These are phyloP conservation scores for Chaetoceros tenuissimus DNA, from an alignment of 108 stramenopile species.

Conservation along the genomic window DNA sequence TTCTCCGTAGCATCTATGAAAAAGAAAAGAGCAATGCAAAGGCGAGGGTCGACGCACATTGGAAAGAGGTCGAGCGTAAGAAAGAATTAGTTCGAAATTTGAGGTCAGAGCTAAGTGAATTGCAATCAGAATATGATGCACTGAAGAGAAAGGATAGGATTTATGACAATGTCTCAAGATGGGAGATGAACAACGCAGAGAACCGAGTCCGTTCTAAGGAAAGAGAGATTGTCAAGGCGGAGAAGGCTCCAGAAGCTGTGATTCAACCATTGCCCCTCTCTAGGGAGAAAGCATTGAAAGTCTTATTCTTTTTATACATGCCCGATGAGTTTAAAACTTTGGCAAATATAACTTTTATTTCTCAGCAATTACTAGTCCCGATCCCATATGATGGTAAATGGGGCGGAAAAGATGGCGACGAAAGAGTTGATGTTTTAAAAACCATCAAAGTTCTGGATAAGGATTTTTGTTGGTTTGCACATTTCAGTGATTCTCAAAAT, in stretches of 20 bases:
- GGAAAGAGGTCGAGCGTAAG: constrained; percentile 19
- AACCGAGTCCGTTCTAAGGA: no score
- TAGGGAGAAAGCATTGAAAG: constrained; percentile 14
- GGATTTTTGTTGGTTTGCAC: constrained; percentile 10
- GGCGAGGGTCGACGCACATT: constrained; percentile 16
- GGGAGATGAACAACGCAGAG: no score
- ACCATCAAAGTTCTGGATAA: not conserved
- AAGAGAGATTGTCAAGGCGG: no score
- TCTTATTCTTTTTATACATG: constrained; percentile 36
- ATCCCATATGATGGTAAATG: constrained; percentile 5
- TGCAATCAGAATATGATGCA: constrained; percentile 1
- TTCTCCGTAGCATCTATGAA: constrained; percentile 10
- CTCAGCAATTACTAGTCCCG: constrained; percentile 25
- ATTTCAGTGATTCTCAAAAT: constrained; percentile 19
- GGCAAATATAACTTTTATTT: constrained; percentile 26
- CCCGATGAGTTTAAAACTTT: constrained; percentile 19
- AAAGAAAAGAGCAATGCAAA: constrained; percentile 13
- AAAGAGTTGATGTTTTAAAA: constrained; percentile 7
- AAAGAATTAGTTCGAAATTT: constrained; percentile 6
- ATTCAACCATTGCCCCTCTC: constrained; percentile 20
- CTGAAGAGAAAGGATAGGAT: no score
- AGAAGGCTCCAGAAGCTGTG: constrained; percentile 20
- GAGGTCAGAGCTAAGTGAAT: constrained; percentile 5
- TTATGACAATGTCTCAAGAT: no score
- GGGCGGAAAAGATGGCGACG: constrained; percentile 10